Conservation (phyloP, 768 basidiomycete species). For the Leccinum pellstonianum region DNA sequence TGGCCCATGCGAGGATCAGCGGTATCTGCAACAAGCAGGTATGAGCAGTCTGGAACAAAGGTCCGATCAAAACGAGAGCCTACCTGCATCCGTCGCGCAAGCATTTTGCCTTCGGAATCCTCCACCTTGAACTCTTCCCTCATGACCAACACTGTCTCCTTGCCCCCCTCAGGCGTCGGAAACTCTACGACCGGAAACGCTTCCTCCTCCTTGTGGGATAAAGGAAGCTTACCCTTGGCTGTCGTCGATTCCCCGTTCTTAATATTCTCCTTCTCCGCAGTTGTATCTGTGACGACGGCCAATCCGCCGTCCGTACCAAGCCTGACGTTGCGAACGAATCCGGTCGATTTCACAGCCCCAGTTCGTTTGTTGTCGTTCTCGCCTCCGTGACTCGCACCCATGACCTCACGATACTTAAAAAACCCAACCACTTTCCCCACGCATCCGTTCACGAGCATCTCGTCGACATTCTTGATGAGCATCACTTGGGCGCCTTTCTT, state of each 20-base stretch:
- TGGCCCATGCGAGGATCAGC: conserved; percentile 74
- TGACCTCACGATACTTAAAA: conserved; percentile 19
- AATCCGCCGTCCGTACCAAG: background rate
- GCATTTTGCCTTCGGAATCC: conserved; percentile 48
- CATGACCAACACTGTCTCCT: conserved; percentile 47
- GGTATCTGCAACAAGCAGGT: conserved; percentile 47
- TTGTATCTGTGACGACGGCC: background rate
- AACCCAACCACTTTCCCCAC: conserved; percentile 53
- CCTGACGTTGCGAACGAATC: conserved; percentile 35
- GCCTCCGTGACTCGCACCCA: background rate
- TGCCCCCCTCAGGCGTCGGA: conserved; percentile 36
- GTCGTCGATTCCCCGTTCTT: conserved; percentile 10
- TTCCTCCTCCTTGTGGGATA: conserved; percentile 39
- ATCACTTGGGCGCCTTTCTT: conserved; percentile 65
- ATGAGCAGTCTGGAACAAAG: background rate
- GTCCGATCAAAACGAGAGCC: background rate
- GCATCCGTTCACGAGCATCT: conserved; percentile 64
- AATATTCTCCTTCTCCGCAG: background rate
- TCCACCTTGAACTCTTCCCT: conserved; percentile 55
- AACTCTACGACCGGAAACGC: conserved; percentile 49
- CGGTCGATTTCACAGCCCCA: conserved; percentile 29
- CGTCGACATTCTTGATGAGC: conserved; percentile 58
- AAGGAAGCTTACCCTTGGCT: conserved; percentile 25
- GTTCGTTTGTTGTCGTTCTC: conserved; percentile 29
- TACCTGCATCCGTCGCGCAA: conserved; percentile 49